phyloP scores from a whole-genome alignment of 352 stramenopile genomes.

The Phytophthora idaei region DNA sequence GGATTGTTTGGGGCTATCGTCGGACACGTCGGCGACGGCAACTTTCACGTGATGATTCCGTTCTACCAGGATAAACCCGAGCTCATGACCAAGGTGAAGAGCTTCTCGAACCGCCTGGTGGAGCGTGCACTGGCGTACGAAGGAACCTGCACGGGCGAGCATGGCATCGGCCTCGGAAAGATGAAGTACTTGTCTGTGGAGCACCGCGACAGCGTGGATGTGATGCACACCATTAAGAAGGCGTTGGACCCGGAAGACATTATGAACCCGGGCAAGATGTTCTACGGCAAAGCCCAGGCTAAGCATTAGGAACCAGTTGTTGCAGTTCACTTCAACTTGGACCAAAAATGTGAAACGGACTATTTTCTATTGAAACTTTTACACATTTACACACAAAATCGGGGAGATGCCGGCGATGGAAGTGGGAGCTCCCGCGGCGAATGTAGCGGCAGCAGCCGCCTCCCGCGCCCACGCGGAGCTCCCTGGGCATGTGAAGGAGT shows the following conservation, averaged over 20 bases:
- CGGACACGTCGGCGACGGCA: slow-evolving; percentile 93
- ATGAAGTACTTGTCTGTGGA: slow-evolving; percentile 91
- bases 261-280: slow-evolving; percentile 97
- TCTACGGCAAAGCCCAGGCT: slow-evolving; percentile 59
- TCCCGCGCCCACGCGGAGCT: slow-evolving; percentile 28
- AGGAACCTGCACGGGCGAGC: slow-evolving; percentile 97
- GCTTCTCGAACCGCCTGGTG: slow-evolving; percentile 84
- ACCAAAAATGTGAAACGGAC: slow-evolving; percentile 9
- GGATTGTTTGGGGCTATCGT: slow-evolving; percentile 92
- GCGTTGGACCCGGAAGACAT: slow-evolving; percentile 94
- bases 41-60: slow-evolving; percentile 97
- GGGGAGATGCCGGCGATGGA: slow-evolving; percentile 26
- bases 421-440: slow-evolving; percentile 5
- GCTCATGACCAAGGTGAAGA: slow-evolving; percentile 83
- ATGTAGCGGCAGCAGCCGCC: slow-evolving; percentile 5
- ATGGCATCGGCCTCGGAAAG: slow-evolving; percentile 96
- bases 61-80: slow-evolving; percentile 82
- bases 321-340: slow-evolving; percentile 13
- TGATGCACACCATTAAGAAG: slow-evolving; percentile 95
- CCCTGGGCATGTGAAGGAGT: slow-evolving; percentile 34
- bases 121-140: slow-evolving; percentile 80
- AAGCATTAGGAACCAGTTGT: not conserved
- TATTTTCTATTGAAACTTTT: slow-evolving; percentile 3
- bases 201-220: slow-evolving; percentile 88
- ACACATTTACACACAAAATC: slow-evolving; percentile 9